phyloP scores from a whole-genome alignment of 495 filamentous ascomycete genomes.

The Thozetella sp. region DNA sequence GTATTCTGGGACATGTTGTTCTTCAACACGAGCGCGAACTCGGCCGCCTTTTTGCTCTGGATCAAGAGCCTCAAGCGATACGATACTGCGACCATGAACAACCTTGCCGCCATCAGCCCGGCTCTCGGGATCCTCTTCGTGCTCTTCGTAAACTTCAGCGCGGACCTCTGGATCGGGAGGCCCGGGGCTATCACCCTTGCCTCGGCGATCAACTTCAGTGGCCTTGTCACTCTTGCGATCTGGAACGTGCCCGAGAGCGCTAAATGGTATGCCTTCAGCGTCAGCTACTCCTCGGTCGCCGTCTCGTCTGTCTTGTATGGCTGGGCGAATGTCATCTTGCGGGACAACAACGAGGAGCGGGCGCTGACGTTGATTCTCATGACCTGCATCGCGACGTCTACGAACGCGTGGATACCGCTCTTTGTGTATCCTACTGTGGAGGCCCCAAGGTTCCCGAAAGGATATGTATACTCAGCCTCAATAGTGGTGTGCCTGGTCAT shows the following conservation, averaged over 20 bases:
- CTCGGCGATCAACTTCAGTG: background rate
- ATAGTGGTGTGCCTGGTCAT: background rate
- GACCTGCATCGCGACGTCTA: background rate
- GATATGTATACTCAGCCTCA: background rate
- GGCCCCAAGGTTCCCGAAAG: background rate
- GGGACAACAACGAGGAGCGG: background rate
- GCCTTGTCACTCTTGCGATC: background rate
- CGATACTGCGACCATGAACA: background rate
- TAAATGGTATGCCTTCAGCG: background rate
- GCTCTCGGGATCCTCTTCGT: background rate
- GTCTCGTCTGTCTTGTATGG: constrained; percentile 1
- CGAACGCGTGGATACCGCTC: background rate
- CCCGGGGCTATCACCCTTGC: background rate
- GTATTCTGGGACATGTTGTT: background rate
- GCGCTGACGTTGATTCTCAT: background rate
- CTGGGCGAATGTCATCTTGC: background rate
- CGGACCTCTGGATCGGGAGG: background rate
- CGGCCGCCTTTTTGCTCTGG: background rate
- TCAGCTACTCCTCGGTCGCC: background rate
- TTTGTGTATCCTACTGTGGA: background rate
- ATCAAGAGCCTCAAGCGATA: background rate
- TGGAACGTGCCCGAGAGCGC: background rate
- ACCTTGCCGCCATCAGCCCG: background rate
- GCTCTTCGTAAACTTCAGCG: background rate
- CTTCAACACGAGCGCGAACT: constrained; percentile 1